Evolutionary conservation across 352 stramenopile genomes (phyloP).

Genomic region (Phytophthora ohioensis): DNA sequence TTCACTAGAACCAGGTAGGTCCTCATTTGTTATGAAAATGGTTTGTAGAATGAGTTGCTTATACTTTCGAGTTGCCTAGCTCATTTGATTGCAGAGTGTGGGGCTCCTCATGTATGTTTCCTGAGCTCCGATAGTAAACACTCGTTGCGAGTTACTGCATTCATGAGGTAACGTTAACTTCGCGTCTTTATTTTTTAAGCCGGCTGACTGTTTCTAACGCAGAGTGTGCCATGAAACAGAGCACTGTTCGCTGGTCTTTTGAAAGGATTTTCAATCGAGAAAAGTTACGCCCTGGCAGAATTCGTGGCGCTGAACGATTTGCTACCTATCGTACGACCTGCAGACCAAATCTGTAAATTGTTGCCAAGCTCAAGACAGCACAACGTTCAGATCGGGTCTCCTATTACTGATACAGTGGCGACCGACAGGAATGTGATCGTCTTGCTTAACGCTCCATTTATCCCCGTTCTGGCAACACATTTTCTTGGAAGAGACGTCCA

Average conservation of each 20-base stretch:
- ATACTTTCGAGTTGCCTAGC: slow-evolving; percentile 32
- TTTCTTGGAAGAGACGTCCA: slow-evolving; percentile 61
- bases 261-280: slow-evolving; percentile 50
- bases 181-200: not conserved
- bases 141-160: slow-evolving; percentile 48
- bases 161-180: slow-evolving; percentile 52
- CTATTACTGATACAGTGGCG: slow-evolving; percentile 3
- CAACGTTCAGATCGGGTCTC: slow-evolving; percentile 33
- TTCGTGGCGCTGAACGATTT: slow-evolving; percentile 56
- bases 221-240: slow-evolving; percentile 30
- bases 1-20: slow-evolving; percentile 43
- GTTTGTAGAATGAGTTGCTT: not conserved
- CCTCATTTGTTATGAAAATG: not conserved
- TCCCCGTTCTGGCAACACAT: slow-evolving; percentile 62
- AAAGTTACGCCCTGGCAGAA: slow-evolving; percentile 47
- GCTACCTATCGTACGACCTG: slow-evolving; percentile 31
- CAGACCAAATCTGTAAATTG: slow-evolving; percentile 47
- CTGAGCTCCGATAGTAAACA: slow-evolving; percentile 55
- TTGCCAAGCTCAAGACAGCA: slow-evolving; percentile 33
- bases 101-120: slow-evolving; percentile 62
- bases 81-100: slow-evolving; percentile 58
- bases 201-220: slow-evolving; percentile 10
- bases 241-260: slow-evolving; percentile 60
- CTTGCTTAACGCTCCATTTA: slow-evolving; percentile 56
- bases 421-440: slow-evolving; percentile 36